phyloP scores from a whole-genome alignment of 1,284 basidiomycete species.

The Trametes pubescens region DNA sequence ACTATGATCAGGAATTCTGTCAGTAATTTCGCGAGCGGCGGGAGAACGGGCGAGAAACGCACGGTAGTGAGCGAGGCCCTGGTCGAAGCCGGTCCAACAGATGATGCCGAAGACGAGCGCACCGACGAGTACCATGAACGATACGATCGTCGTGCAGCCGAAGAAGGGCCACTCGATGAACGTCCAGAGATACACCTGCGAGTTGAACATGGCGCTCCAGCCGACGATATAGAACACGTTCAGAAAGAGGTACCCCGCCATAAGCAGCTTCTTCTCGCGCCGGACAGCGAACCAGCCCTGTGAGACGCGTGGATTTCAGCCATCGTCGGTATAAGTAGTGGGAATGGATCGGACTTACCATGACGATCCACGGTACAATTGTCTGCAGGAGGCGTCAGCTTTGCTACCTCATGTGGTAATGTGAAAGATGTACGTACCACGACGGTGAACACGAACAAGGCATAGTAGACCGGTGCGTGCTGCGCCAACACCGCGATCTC shows the following conservation, averaged over 20 bases:
- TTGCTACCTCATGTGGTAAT: too few species aligned
- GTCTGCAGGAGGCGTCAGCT: constrained; percentile 41
- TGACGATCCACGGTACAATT: constrained; percentile 60
- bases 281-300: constrained; percentile 65
- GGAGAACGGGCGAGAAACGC: constrained; percentile 15
- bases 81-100: constrained; percentile 58
- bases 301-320: background rate
- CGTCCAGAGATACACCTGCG: constrained; percentile 60
- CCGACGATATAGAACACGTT: constrained; percentile 48
- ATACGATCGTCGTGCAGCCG: constrained; percentile 54
- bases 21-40: too few species aligned
- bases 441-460: constrained; percentile 52
- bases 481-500: constrained; percentile 52
- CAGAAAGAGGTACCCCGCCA: constrained; percentile 53
- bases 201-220: constrained; percentile 63
- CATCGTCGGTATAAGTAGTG: background rate
- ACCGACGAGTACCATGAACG: constrained; percentile 54
- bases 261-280: constrained; percentile 52
- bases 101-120: constrained; percentile 55
- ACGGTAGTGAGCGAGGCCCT: constrained; percentile 60
- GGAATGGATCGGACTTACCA: constrained; percentile 27
- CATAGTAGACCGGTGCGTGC: constrained; percentile 54
- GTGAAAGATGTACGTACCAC: constrained; percentile 46
- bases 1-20: constrained; percentile 42
- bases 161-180: constrained; percentile 67